A percentile compares a stretch with the other conserved stretches of the same genome.
Conservation (phyloP, 2,329 filamentous ascomycete genomes). For the Pseudocercospora eumusae region DNA sequence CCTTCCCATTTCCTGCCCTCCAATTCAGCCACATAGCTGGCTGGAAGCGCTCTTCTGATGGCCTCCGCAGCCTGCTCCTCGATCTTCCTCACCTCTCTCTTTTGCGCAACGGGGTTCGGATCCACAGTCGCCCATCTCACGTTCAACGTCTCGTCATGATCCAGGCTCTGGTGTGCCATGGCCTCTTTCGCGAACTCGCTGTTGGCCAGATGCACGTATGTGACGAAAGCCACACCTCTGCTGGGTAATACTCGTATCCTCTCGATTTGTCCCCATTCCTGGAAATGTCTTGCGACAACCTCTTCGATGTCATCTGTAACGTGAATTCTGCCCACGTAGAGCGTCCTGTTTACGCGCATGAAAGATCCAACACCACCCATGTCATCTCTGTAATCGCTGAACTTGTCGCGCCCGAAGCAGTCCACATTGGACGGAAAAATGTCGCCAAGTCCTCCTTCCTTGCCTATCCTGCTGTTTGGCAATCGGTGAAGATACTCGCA, state of each 20-base stretch:
- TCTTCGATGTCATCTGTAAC: constrained; percentile 97
- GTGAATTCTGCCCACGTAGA: constrained; percentile 92
- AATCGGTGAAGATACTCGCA: constrained; percentile 93
- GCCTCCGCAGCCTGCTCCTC: constrained; percentile 97
- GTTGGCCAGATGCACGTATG: constrained; percentile 87
- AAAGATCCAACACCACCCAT: constrained; percentile 98
- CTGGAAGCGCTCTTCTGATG: constrained; percentile 81
- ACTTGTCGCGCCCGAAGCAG: constrained; percentile 92
- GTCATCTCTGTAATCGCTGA: constrained; percentile 89
- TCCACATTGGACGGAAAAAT: constrained; percentile 92
- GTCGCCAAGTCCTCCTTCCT: constrained; percentile 65
- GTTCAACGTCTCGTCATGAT: constrained; percentile 90
- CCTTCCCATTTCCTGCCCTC: constrained; percentile 66
- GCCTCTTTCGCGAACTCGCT: constrained; percentile 79
- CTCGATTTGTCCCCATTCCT: constrained; percentile 94
- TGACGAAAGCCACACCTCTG: constrained; percentile 90
- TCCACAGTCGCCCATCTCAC: constrained; percentile 97
- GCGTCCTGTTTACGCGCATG: constrained; percentile 86
- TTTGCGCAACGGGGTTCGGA: constrained; percentile 92
- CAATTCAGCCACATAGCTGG: constrained; percentile 88
- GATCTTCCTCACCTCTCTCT: constrained; percentile 81
- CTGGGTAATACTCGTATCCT: constrained; percentile 82
- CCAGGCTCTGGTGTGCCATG: constrained; percentile 91
- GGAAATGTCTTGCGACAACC: constrained; percentile 89
- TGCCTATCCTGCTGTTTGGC: constrained; percentile 56